phyloP scores from a whole-genome alignment of 129 eudicot genomes.

The Lactuca saligna region DNA sequence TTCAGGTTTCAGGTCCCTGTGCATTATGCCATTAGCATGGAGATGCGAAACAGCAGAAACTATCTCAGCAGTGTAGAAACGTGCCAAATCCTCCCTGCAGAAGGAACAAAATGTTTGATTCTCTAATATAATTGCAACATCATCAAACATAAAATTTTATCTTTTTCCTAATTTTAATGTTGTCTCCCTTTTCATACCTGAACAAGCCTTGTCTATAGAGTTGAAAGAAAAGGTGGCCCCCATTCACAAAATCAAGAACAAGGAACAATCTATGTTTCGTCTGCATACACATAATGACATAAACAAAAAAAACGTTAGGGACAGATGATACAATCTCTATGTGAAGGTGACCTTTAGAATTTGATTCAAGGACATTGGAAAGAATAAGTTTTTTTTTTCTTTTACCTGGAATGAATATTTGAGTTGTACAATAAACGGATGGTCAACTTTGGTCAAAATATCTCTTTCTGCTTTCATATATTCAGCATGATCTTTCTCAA shows the following conservation, averaged over 20 bases:
- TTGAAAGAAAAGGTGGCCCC: slow-evolving; percentile 89
- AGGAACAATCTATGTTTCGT: slow-evolving; percentile 72
- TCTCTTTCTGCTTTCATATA: slow-evolving; percentile 91
- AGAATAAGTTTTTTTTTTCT: not conserved
- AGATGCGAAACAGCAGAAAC: slow-evolving; percentile 85
- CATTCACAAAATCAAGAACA: slow-evolving; percentile 79
- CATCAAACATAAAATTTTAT: not conserved
- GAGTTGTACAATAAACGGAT: slow-evolving; percentile 80
- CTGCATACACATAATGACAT: slow-evolving; percentile 33
- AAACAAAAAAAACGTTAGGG: slow-evolving; percentile 21
- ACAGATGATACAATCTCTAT: not conserved
- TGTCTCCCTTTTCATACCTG: slow-evolving; percentile 45
- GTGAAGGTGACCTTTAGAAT: not conserved
- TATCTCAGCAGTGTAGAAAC: slow-evolving; percentile 77
- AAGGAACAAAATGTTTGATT: not conserved
- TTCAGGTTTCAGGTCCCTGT: slow-evolving; percentile 86
- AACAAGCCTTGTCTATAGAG: slow-evolving; percentile 78
- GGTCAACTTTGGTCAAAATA: slow-evolving; percentile 78
- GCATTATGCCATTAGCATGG: slow-evolving; percentile 84
- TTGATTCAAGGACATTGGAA: not conserved
- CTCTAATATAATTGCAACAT: slow-evolving; percentile 7
- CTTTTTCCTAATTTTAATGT: not conserved
- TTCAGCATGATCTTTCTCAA: slow-evolving; percentile 84
- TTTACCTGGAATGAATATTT: slow-evolving; percentile 85
- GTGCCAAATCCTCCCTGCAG: slow-evolving; percentile 84